Evolutionary conservation across 2,329 filamentous ascomycete genomes (phyloP), one percentile per base, ranked within the genome.

Genomic region (Alternaria gansuensis): DNA sequence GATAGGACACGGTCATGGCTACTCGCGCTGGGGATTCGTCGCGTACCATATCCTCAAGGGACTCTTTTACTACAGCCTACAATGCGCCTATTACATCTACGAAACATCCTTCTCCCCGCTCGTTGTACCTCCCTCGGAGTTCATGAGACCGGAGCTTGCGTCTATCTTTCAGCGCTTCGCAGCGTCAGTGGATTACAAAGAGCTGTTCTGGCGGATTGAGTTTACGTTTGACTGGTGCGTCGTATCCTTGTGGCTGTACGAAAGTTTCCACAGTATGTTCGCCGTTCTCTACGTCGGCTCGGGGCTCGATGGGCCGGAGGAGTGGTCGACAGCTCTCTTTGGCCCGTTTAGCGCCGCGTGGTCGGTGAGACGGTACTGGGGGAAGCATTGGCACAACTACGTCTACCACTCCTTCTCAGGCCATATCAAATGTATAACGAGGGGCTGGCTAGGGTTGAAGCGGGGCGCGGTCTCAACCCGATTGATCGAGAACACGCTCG

Each of bases 371-470:
- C 11, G 55, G 10, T 70, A 67, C 23, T 70, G 68, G 68, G 55
- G 60, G 1, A 44, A 50, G 8, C 66, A 69, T 37, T 70, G 68
- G 68, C 68, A 70, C 41, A 66, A 65, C 14, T 70, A 55, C 28
- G 60, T 70, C 23, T 57, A 64, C 24, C 45, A 54, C 13, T 61
- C 57, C 6, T 67, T 69, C 41, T 36, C 43, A 2, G 59, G 57
- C 9, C 66, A 69, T 28, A 41, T 54, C 21, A 63, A 62, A 50
- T 31, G 66, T n/a, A 9, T 69, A 1, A 67, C 62, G 23, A 37
- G 68, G 21, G 23, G 51, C 13, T 60, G 53, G 59, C 26, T 64
- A n/a, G 28, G 61, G 2, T 48, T 66, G 51, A 9, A 45, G 40
- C 52, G 51, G 17, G 48, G 46, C 0, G 31, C 17, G 0, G 4